Percentiles rank a stretch among this genome's conserved stretches.
phyloP scores from a whole-genome alignment of 495 filamentous ascomycete species.

The Pseudotulostoma volvatum region DNA sequence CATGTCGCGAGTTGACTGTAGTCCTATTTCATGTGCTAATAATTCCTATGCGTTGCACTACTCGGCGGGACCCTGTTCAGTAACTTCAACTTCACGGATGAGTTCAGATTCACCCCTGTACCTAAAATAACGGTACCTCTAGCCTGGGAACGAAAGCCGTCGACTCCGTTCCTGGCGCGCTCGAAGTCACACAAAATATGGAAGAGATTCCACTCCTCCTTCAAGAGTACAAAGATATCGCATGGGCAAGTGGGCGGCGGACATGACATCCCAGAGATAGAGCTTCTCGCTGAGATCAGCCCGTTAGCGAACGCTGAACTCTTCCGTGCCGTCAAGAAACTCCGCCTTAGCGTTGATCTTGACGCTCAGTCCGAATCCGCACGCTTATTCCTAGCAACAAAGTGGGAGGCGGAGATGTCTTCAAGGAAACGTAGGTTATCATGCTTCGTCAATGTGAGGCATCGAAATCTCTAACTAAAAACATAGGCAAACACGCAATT shows the following conservation, averaged over 20 bases:
- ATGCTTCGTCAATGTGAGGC: background rate
- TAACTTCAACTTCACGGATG: slow-evolving; percentile 6
- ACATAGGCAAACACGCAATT: background rate
- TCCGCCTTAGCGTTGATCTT: slow-evolving; percentile 15
- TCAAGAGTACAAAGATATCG: slow-evolving; percentile 25
- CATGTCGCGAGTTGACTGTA: no score
- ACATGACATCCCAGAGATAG: slow-evolving; percentile 3
- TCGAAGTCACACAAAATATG: slow-evolving; percentile 33
- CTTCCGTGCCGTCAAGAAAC: slow-evolving; percentile 31
- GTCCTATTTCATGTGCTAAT: no score
- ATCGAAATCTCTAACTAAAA: background rate
- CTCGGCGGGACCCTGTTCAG: no score
- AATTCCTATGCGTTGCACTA: no score
- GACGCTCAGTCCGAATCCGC: slow-evolving; percentile 1
- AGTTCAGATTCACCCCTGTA: slow-evolving; percentile 23
- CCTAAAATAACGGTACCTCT: slow-evolving; percentile 19
- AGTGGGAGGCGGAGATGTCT: slow-evolving; percentile 20
- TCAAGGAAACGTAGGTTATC: slow-evolving; percentile 25
- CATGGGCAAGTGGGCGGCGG: background rate
- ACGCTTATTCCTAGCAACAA: slow-evolving; percentile 25
- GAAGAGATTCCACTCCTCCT: slow-evolving; percentile 32
- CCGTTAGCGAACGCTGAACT: slow-evolving; percentile 13
- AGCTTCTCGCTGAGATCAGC: slow-evolving; percentile 21
- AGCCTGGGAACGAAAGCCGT: slow-evolving; percentile 40
- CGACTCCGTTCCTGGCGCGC: slow-evolving; percentile 30